A percentile compares a stretch with the other conserved stretches of the same genome.
Conservation (phyloP, 495 filamentous ascomycete species). For the Trichoderma orchidacearum region DNA sequence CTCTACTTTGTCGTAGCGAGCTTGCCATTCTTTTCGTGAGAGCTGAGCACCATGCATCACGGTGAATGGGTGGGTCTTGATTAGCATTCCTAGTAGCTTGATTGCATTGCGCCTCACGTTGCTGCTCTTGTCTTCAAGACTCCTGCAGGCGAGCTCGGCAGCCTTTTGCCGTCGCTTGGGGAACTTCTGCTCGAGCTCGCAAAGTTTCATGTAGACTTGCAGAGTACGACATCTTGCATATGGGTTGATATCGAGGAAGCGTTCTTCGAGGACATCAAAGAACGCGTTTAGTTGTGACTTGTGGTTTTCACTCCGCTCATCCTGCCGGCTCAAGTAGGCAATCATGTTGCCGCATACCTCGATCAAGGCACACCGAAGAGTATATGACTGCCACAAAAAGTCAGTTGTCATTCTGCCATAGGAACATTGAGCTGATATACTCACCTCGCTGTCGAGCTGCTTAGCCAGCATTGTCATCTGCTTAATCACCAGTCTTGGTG, state of each 20-base stretch:
- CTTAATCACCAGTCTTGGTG: constrained; percentile 84
- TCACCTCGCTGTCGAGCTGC: constrained; percentile 85
- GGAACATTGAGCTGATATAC: too few species aligned
- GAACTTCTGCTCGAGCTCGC: constrained; percentile 87
- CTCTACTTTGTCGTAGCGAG: constrained; percentile 65
- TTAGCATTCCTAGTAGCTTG: constrained; percentile 73
- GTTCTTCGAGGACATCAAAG: constrained; percentile 90
- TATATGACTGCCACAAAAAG: constrained; percentile 59
- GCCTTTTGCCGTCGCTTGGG: constrained; percentile 79
- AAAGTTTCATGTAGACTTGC: constrained; percentile 85
- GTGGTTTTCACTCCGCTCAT: constrained; percentile 78
- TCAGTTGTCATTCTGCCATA: background rate
- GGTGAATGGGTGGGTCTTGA: constrained; percentile 87
- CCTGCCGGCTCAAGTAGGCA: constrained; percentile 75
- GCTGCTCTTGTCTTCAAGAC: constrained; percentile 94
- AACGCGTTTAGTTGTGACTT: constrained; percentile 92
- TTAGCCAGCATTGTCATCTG: constrained; percentile 91
- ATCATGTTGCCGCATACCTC: constrained; percentile 99
- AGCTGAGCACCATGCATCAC: constrained; percentile 84
- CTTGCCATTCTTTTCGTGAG: constrained; percentile 69
- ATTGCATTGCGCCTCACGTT: constrained; percentile 93
- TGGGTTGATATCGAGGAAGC: constrained; percentile 92
- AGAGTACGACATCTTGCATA: constrained; percentile 89
- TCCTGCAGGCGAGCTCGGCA: constrained; percentile 72
- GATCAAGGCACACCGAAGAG: constrained; percentile 81